Base-by-base conservation (phyloP, 1,284 basidiomycete genomes). In the Leccinum fallax region DNA sequence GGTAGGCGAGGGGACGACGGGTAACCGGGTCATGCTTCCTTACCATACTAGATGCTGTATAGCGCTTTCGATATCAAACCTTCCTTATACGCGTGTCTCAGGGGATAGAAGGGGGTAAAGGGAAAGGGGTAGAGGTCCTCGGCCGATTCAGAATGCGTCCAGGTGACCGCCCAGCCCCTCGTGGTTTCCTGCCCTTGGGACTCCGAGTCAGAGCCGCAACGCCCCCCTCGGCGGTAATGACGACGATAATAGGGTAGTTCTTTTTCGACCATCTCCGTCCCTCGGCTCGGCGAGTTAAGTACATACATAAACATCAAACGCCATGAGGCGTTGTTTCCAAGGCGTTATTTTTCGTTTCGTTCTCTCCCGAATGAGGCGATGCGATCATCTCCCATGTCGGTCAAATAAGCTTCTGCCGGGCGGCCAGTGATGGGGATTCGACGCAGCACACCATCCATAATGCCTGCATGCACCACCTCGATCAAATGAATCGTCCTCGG, bases 171-270 rank as follows among this genome's bases (percentile, higher is more conserved):
- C 48, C 51, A 30, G 55, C 53, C 53, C 68, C 67, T 71, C 68
- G 69, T 71, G 70, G 60, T 66, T 53, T 67, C 68, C 68, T 72
- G 68, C 71, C 67, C 63, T 68, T 59, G 68, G 53, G 53, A 40
- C 46, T 49, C 48, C 48, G 48, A 49, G 48, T 49, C 48, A 49
- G 24, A 49, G 48, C 48, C 13, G 48, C 48, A 26, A 38, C 51
- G 49, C 28, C 48, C 28, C 43, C 52, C 66, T 59, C 58, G 69
- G 63, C 43, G 57, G 34, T 21, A 59, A 57, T 55, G 56, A 32
- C n/a, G 57, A 53, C 60, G 54, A 64, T 24, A 16, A 16, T 48
- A 49, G 48, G 8, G 48, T 26, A 49, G 15, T 49, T 49, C 40
- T 26, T 24, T 55, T 64, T 59, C 38, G 54, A 61, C 53, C 48